Evolutionary conservation across 2,329 filamentous ascomycete genomes (phyloP).

Genomic region (Hypomyces perniciosus): DNA sequence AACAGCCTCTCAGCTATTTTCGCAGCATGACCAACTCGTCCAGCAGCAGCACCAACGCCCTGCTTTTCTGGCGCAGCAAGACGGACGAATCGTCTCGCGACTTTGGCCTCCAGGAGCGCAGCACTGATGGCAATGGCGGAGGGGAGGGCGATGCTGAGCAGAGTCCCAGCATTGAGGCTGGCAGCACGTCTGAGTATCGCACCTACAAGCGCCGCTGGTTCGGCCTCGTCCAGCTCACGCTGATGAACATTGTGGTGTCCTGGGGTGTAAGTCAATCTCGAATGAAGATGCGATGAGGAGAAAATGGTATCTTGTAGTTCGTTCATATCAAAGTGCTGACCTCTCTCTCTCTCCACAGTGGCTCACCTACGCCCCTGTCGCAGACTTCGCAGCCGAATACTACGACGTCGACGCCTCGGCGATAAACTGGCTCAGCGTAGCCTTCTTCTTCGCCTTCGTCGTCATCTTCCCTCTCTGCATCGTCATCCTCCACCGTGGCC

Average conservation of each 20-base stretch:
- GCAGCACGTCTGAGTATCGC: constrained; percentile 31
- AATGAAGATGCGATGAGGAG: background rate
- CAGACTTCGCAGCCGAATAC: constrained; percentile 65
- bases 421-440: constrained; percentile 91
- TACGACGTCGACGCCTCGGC: constrained; percentile 67
- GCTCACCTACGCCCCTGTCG: constrained; percentile 86
- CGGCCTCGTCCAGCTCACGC: constrained; percentile 72
- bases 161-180: constrained; percentile 15
- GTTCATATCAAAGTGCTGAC: background rate
- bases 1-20: constrained; percentile 3
- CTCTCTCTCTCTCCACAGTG: constrained; percentile 44
- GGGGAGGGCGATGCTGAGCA: background rate
- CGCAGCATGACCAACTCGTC: constrained; percentile 12
- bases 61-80: constrained; percentile 26
- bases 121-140: constrained; percentile 12
- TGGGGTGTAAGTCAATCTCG: constrained; percentile 73
- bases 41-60: constrained; percentile 21
- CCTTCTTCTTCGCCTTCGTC: constrained; percentile 80
- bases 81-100: constrained; percentile 23
- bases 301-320: background rate
- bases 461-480: constrained; percentile 66
- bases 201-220: constrained; percentile 84
- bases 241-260: constrained; percentile 88
- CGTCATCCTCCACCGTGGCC: constrained; percentile 71
- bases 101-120: constrained; percentile 22